Base-by-base conservation (phyloP, 805 yeast species). In the Kregervanrija pseudodelftensis region DNA sequence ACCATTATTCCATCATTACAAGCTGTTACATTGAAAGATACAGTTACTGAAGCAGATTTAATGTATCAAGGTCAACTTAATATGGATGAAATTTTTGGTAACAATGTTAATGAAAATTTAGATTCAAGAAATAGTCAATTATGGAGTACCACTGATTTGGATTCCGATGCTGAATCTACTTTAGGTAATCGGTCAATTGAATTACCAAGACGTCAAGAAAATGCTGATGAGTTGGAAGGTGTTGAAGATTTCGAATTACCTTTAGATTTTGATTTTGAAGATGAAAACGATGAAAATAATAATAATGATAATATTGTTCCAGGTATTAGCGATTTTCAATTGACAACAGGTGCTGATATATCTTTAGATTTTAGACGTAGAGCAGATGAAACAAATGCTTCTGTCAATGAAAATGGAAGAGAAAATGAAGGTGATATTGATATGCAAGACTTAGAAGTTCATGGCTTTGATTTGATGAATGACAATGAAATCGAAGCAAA, bases 11-110 rank as follows among this genome's bases (percentile, higher is more conserved):
- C 82, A 1, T 79, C 80, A 28, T 68, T 84, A 32, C 73, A 74
- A 30, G 76, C 74, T 36, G 70, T 85, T 40, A 76, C 80, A 1
- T 69, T 89, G 52, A 79, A 74, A 55, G 95, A 89, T 63, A 85
- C 86, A 14, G 82, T 88, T 38, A 83, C 95, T 0, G 86, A 81
- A 47, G 73, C 80, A 34, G 95, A 86, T 56, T 76, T 87, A 50
- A 66, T 85, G 36, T 76, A 75, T 49, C 85, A 80, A 51, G 85
- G 79, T 39, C 84, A 84, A 31, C 63, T 77, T 53, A 57, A 65
- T 48, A 61, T 70, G 36, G 74, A 73, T 44, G 66, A 61, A 11
- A 42, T 59, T 8, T 55, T 60, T 14, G 52, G 49, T 3, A 28
- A 32, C 16, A 38, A 22, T 22, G 28, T 22, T 22, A 7, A 22